Conservation (phyloP, 2,329 filamentous ascomycete genomes). For the Penicillium digitatum region DNA sequence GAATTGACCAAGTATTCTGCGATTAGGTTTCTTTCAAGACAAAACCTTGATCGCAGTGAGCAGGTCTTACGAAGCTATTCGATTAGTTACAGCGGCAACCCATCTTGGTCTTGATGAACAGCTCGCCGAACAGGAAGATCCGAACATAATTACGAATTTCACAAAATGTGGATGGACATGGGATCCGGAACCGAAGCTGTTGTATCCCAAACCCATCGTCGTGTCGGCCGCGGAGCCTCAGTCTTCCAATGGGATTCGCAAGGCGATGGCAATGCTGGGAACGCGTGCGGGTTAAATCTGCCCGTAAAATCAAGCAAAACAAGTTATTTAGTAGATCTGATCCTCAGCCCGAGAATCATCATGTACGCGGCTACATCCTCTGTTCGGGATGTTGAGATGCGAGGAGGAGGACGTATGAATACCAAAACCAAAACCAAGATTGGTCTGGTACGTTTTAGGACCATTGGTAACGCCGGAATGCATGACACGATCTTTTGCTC, state of each 20-base stretch:
- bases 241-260: conserved; percentile 29
- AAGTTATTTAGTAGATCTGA: conserved; percentile 10
- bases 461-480: conserved; percentile 27
- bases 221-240: conserved; percentile 10
- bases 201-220: conserved; percentile 33
- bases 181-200: conserved; percentile 33
- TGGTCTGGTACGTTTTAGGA: conserved; percentile 1
- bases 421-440: not conserved
- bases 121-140: conserved; percentile 26
- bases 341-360: not conserved
- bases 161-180: conserved; percentile 39
- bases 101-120: conserved; percentile 36
- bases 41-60: conserved; percentile 39
- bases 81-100: conserved; percentile 33
- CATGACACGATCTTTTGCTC: conserved; percentile 38
- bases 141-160: conserved; percentile 31
- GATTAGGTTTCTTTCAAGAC: conserved; percentile 37
- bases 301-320: not conserved
- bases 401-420: not conserved
- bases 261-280: conserved; percentile 34
- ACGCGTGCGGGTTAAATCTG: conserved; percentile 25
- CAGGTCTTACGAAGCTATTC: conserved; percentile 40
- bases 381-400: not conserved
- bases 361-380: conserved; percentile 5
- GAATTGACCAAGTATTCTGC: not conserved